Base-by-base conservation (phyloP, 352 stramenopile genomes). In the Phytophthora melonis region DNA sequence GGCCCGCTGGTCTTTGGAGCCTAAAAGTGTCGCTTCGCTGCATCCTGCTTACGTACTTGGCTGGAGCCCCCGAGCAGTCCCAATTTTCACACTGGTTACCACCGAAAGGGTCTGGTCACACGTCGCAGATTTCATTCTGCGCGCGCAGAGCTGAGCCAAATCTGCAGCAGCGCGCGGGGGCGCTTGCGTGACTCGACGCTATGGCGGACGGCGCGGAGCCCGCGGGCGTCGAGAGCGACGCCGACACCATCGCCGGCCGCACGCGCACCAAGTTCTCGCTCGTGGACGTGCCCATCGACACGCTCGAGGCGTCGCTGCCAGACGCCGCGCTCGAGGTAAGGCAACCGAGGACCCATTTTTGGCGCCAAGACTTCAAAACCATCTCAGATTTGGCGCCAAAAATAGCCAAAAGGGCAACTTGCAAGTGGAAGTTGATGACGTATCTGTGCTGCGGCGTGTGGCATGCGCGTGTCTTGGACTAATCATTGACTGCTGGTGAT, bases 181-280 rank as follows among this genome's bases (percentile, higher is more conserved):
- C n/a, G 21, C 23, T 25, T 25, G 23, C 23, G 23, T 25, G 23
- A 5, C 36, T 43, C 36, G 11, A 49, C 39, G 50, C 32, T 19
- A 72, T 74, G 63, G 55, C 56, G 57, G 56, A 73, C 45, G 59
- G 32, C 11, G 62, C 19, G 18, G 62, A 32, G 18, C 45, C 34
- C 7, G 63, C 54, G 30, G 43, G 58, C 25, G 43, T 21, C 27
- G 49, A 67, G 6, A 63, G 23, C 1, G 75, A 70, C 14, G 67
- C n/a, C 3, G 81, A 90, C 68, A 92, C 82, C 19, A 95, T 95
- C 68, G 86, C 88, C 11, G 58, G 68, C 18, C 85, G 88, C 58
- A 95, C 88, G 34, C 86, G 88, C 68, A 95, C 88, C 23, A 87
- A 93, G 52, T 70, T 92, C 18, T 95, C 88, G 58, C 83, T 95